Percentiles rank a stretch among this genome's conserved stretches.
phyloP scores from a whole-genome alignment of 139 green algal genomes.

The Ulvella scutata region DNA sequence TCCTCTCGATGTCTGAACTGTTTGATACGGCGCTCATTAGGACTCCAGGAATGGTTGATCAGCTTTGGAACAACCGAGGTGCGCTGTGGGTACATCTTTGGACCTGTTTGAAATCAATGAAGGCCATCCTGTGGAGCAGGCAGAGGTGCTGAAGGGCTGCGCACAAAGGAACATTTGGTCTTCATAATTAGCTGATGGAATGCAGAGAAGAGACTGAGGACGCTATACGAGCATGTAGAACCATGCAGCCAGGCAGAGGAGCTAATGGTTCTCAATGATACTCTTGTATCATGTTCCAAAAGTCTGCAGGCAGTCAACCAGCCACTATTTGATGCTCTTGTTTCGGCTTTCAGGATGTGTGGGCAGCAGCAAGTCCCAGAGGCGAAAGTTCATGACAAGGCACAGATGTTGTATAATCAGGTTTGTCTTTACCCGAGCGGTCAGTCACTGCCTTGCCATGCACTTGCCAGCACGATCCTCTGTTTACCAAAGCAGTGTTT shows the following conservation, averaged over 20 bases:
- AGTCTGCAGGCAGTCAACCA: neutral
- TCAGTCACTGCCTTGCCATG: neutral
- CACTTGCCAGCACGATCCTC: neutral
- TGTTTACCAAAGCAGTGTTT: neutral
- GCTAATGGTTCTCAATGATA: neutral
- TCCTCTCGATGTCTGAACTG: neutral
- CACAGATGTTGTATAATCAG: neutral
- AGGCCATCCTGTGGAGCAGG: no score
- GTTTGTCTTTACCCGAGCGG: neutral
- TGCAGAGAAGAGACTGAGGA: no score
- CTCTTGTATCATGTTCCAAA: neutral
- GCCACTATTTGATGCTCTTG: neutral
- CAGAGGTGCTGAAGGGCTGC: no score
- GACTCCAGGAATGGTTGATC: neutral
- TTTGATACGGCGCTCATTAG: neutral
- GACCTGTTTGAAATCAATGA: no score
- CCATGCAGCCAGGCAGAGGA: neutral
- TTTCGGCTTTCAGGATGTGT: neutral
- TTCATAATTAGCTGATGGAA: no score
- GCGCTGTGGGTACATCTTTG: neutral
- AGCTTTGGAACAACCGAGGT: neutral
- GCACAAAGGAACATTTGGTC: no score
- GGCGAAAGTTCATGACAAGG: neutral
- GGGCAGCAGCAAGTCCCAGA: neutral
- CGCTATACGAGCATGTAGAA: neutral